phyloP scores from a whole-genome alignment of 2,329 filamentous ascomycete species.

The Penicillium hesseltinei region DNA sequence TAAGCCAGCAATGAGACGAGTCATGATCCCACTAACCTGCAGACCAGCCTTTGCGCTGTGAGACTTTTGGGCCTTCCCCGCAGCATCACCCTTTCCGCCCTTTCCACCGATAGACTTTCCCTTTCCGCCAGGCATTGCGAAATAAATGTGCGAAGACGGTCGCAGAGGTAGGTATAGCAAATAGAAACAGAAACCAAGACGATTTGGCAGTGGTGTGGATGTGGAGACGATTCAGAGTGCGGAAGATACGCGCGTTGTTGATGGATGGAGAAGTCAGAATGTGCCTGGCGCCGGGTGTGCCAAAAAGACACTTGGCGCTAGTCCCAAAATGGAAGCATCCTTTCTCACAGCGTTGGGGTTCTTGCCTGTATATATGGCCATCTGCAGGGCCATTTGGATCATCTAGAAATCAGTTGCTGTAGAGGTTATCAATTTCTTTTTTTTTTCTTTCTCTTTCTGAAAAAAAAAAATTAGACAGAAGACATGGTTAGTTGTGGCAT shows the following conservation, averaged over 20 bases:
- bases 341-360: background rate
- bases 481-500: background rate
- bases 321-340: constrained; percentile 33
- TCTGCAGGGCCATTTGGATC: background rate
- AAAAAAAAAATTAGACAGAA: background rate
- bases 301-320: constrained; percentile 41
- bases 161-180: constrained; percentile 29
- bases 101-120: constrained; percentile 90
- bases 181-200: constrained; percentile 22
- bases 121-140: constrained; percentile 79
- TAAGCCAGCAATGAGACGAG: background rate
- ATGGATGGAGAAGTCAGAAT: constrained; percentile 45
- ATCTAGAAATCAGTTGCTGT: background rate
- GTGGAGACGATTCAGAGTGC: constrained; percentile 30
- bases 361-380: background rate
- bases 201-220: constrained; percentile 28
- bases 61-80: constrained; percentile 86
- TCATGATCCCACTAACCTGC: constrained; percentile 65
- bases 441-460: background rate
- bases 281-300: constrained; percentile 34
- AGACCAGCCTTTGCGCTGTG: constrained; percentile 93
- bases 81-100: constrained; percentile 77
- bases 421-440: background rate
- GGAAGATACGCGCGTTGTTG: constrained; percentile 41
- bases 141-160: constrained; percentile 21